Evolutionary conservation across 108 stramenopile genomes (phyloP), one percentile per base, ranked within the genome.

Genomic region (Fragilaria radians): DNA sequence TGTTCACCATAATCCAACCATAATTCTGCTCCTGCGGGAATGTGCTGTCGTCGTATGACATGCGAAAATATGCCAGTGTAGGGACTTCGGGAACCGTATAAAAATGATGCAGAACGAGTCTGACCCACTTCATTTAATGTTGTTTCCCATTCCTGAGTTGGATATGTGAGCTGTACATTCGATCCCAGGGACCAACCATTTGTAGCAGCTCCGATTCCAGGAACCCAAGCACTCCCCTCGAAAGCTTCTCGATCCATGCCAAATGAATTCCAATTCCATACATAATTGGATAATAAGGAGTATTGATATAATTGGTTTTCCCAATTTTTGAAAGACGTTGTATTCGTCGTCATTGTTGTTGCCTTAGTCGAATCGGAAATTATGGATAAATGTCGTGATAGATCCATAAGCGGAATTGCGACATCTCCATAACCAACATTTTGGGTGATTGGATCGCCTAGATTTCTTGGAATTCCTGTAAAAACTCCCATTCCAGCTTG

Each of bases 1-100:
- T 70, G 25, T 0, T 65, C 52, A 7, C 88, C 88, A 58, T 89
- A 89, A 48, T 63, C 64, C 11, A 83, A 84, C 57, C 80, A 79
- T 9, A 89, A 70, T 64, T 89, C 88, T 14, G 57, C 54, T n/a
- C 88, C 88, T 14, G 80, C 68, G 14, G 49, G 48, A 24, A 85
- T 64, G 7, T 58, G 46, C 25, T 48, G 51, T 3, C 31, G 25
- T 1, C 48, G 21, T 7, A 78, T 62, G 18, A 83, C 72, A 4
- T 45, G 28, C 0, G 78, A 47, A n/a, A n/a, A n/a, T n/a, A n/a
- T n/a, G n/a, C n/a, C n/a, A n/a, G n/a, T n/a, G n/a, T n/a, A n/a
- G n/a, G n/a, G n/a, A n/a, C n/a, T n/a, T n/a, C n/a, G n/a, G n/a
- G n/a, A n/a, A n/a, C n/a, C n/a, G n/a, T n/a, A n/a, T n/a, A n/a